A percentile compares a stretch with the other conserved stretches of the same genome.
These are phyloP conservation scores for Carallia pectinifolia DNA, from an alignment of 345 rosid species.

Conservation along the genomic window DNA sequence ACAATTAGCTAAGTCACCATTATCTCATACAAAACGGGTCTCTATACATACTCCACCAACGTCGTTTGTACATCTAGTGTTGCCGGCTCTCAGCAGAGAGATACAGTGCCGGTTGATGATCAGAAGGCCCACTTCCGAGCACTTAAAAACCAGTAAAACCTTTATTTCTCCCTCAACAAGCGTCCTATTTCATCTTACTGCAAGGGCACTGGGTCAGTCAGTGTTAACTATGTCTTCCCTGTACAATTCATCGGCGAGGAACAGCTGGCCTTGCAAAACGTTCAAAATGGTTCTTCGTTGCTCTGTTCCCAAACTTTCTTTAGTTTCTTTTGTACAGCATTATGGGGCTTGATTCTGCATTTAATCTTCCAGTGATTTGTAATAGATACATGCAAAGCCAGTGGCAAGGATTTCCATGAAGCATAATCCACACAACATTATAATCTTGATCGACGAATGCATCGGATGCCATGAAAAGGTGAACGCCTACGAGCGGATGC, in stretches of 20 bases:
- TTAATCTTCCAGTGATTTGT: neutral
- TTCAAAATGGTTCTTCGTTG: slow-evolving; percentile 2
- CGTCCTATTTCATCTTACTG: no score
- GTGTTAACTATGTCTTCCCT: no score
- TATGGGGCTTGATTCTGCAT: neutral
- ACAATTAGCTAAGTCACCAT: neutral
- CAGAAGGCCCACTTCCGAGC: no score
- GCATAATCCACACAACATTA: slow-evolving; percentile 12
- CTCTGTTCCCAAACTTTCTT: neutral
- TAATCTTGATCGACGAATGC: slow-evolving; percentile 62
- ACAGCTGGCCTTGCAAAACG: neutral
- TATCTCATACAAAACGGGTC: neutral
- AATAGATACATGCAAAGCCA: neutral
- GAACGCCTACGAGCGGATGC: slow-evolving; percentile 56
- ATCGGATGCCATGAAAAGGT: slow-evolving; percentile 46
- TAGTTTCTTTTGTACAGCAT: neutral
- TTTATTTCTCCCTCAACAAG: no score
- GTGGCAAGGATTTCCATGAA: neutral
- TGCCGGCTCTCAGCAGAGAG: neutral
- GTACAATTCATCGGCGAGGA: no score
- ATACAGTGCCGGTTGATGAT: neutral
- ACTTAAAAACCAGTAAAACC: no score
- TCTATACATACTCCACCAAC: neutral
- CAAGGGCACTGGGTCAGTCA: no score
- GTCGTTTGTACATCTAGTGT: neutral